Evolutionary conservation across 2,329 filamentous ascomycete genomes (phyloP), one percentile per base, ranked within the genome.

Genomic region (Teratosphaeria gauchensis): DNA sequence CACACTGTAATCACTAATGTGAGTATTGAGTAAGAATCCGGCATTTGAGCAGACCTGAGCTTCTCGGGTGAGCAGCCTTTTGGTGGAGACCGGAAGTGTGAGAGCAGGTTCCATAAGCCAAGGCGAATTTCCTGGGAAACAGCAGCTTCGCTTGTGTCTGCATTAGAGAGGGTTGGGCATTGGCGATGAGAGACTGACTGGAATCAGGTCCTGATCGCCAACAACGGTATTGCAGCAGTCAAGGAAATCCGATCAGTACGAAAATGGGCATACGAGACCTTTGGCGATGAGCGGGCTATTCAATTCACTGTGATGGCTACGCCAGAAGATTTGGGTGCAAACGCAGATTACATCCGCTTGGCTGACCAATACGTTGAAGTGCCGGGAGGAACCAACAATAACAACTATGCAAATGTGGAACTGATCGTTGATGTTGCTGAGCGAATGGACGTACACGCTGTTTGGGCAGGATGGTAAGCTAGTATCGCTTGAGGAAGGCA

Each of bases 261-360:
- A 76, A 99, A 97, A 92, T 99, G 94, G 94, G 94, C 94, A 62
- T 99, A 99, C 85, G 94, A 99, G 79, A 95, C 90, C 7, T 99
- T 99, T 74, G 92, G 94, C 78, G 92, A 99, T 78, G 94, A 99
- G 81, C 85, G 89, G 72, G 94, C 92, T 69, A 96, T 99, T 73
- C 92, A 97, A 74, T 99, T 99, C 80, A 99, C 94, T 63, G 94
- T 99, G 74, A 99, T 99, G 94, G 94, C 94, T 68, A 99, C 94
- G 46, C 94, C 94, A 55, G 94, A 99, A 78, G 94, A 99, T 86
- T 77, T 99, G 73, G 85, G 88, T 74, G 94, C 94, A 74, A 99
- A 99, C 75, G 94, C 94, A 67, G 94, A 99, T 78, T 99, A 99
- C 79, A 99, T 99, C 74, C 86, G 94, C 74, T 97, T 99, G 94